Evolutionary conservation across 495 filamentous ascomycete species (phyloP).

Genomic region (Daldinia grandis): DNA sequence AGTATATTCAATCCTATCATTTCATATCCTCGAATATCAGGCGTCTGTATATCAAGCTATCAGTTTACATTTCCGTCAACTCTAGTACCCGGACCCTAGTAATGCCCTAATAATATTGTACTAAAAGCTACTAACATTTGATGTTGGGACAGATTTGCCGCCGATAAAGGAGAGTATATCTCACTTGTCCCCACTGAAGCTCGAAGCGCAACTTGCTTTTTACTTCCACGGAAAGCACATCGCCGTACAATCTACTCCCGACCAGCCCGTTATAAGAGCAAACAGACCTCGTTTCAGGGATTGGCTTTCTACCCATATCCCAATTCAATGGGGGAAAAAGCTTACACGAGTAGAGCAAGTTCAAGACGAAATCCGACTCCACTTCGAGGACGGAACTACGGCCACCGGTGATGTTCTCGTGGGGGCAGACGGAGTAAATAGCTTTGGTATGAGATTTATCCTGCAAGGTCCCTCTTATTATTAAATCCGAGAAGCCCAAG

Average conservation of each 20-base stretch:
- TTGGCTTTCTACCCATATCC: constrained; percentile 43
- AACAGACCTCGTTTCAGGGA: constrained; percentile 50
- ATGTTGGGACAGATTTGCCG: constrained; percentile 24
- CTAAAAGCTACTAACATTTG: neutral
- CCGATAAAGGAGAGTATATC: constrained; percentile 49
- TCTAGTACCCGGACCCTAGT: too few species aligned
- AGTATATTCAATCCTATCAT: constrained; percentile 34
- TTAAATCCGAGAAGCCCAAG: neutral
- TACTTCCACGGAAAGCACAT: constrained; percentile 24
- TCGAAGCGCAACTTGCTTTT: constrained; percentile 57
- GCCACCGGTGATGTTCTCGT: constrained; percentile 56
- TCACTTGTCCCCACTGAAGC: constrained; percentile 54
- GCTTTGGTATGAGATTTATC: constrained; percentile 36
- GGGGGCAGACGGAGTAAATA: constrained; percentile 59
- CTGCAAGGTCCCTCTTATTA: too few species aligned
- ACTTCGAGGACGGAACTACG: constrained; percentile 75
- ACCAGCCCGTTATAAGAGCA: constrained; percentile 56
- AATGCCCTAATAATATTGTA: too few species aligned
- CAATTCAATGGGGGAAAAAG: constrained; percentile 50
- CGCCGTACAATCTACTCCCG: constrained; percentile 38
- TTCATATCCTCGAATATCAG: neutral
- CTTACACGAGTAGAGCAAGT: constrained; percentile 40
- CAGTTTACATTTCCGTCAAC: too few species aligned
- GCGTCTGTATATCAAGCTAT: neutral
- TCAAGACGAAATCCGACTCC: constrained; percentile 64